Percentiles rank a stretch among this genome's conserved stretches.
These are phyloP conservation scores for Trametes versicolor DNA, from an alignment of 1,284 basidiomycete species.

Conservation along the genomic window DNA sequence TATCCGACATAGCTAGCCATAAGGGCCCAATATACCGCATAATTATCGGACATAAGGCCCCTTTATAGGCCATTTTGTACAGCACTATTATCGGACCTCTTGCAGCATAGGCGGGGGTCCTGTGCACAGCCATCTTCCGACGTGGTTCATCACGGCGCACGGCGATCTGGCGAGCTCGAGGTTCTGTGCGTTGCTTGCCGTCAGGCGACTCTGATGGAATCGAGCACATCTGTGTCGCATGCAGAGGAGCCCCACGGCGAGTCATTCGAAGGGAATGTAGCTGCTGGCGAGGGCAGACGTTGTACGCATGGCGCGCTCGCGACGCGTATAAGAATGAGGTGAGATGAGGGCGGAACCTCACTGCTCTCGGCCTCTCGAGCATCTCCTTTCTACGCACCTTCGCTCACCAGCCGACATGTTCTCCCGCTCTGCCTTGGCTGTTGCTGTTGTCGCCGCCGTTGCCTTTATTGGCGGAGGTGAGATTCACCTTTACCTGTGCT, in stretches of 20 bases:
- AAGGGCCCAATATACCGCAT: no score
- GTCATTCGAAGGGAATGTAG: constrained; percentile 8
- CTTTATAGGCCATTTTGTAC: no score
- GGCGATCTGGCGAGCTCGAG: not conserved
- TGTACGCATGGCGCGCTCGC: not conserved
- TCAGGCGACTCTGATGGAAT: constrained; percentile 13
- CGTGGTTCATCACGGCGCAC: not conserved
- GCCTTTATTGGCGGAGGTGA: constrained; percentile 7
- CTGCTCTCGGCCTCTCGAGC: constrained; percentile 24
- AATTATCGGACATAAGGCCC: no score
- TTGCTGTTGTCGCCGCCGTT: constrained; percentile 8
- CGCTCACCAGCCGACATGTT: constrained; percentile 16
- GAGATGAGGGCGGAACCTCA: constrained; percentile 2
- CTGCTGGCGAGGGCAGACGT: not conserved
- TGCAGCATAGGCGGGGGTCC: no score
- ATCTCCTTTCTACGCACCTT: not conserved
- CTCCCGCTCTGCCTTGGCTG: constrained; percentile 12
- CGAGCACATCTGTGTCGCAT: not conserved
- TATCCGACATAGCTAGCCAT: no score
- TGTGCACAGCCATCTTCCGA: constrained; percentile 4
- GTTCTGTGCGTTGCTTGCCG: not conserved
- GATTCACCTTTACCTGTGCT: not conserved
- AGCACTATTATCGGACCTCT: no score
- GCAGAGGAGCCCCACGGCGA: constrained; percentile 9
- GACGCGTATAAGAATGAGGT: not conserved